phyloP scores from a whole-genome alignment of 2,329 filamentous ascomycete species.

The Periconia sp. region DNA sequence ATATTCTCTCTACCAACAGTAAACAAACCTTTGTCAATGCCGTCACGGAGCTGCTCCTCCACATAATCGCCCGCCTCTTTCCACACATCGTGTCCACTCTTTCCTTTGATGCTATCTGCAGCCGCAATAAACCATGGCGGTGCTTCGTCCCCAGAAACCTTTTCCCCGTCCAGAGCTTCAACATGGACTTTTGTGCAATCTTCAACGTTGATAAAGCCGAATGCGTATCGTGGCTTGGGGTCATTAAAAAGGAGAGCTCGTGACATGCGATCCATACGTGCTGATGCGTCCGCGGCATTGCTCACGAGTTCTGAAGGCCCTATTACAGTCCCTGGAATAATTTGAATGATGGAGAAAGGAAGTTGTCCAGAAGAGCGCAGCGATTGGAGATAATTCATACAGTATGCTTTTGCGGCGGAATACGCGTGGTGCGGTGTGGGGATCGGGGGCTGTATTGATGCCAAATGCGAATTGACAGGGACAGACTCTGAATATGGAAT shows the following conservation, averaged over 20 bases:
- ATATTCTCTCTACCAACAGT: conserved; percentile 24
- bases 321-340: conserved; percentile 39
- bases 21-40: conserved; percentile 21
- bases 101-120: conserved; percentile 20
- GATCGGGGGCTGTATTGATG: conserved; percentile 28
- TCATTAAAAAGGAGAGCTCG: conserved; percentile 35
- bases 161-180: conserved; percentile 26
- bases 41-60: conserved; percentile 16
- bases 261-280: conserved; percentile 35
- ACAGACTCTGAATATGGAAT: conserved; percentile 20
- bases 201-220: conserved; percentile 37
- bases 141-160: conserved; percentile 15
- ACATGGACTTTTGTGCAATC: conserved; percentile 37
- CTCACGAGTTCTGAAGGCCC: conserved; percentile 33
- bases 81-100: conserved; percentile 24
- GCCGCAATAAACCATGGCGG: conserved; percentile 34
- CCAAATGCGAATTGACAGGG: conserved; percentile 20
- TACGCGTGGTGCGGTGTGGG: conserved; percentile 36
- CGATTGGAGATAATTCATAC: conserved; percentile 31
- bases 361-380: conserved; percentile 8
- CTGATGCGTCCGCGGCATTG: conserved; percentile 16
- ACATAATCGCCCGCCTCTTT: conserved; percentile 22
- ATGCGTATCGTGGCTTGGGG: conserved; percentile 31
- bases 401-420: conserved; percentile 36
- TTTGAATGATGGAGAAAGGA: conserved; percentile 34